These are phyloP conservation scores for Spizellomyces punctatus DNA, from an alignment of 192 early-diverging fungal species.

Conservation along the genomic window DNA sequence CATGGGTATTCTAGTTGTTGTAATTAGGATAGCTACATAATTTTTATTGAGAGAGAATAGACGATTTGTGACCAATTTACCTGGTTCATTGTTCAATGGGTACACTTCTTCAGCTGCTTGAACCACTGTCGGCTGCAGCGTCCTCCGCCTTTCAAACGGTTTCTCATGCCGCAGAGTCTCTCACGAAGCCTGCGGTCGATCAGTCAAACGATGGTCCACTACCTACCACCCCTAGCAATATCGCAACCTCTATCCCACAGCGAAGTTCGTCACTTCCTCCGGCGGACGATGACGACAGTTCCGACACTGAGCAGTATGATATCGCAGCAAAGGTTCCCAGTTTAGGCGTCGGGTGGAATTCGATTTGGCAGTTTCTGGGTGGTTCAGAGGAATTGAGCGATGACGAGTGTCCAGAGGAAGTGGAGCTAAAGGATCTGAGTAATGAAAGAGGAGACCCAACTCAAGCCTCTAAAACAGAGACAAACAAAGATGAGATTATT, in stretches of 20 bases:
- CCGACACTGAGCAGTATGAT: neutral
- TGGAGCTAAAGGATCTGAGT: conserved; percentile 18
- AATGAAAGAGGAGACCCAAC: conserved; percentile 2
- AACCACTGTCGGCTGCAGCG: conserved; percentile 10
- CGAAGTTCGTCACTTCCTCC: conserved; percentile 3
- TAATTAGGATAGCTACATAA: too few species aligned
- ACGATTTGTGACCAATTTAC: too few species aligned
- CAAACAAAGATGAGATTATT: neutral
- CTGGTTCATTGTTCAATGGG: too few species aligned
- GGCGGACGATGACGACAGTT: too few species aligned
- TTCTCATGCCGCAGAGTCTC: conserved; percentile 5
- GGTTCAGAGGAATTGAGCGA: neutral
- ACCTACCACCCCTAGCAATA: neutral
- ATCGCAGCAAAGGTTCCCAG: neutral
- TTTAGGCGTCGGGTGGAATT: too few species aligned
- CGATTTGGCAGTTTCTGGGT: too few species aligned
- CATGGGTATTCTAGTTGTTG: too few species aligned
- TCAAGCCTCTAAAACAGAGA: neutral
- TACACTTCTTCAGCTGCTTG: conserved; percentile 1
- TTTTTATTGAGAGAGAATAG: too few species aligned
- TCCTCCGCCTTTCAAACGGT: conserved; percentile 4
- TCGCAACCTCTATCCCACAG: neutral
- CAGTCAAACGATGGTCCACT: too few species aligned
- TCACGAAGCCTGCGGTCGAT: too few species aligned
- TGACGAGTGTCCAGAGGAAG: neutral